Base-by-base conservation (phyloP, 1,284 basidiomycete genomes). In the Microbotryum saponariae region DNA sequence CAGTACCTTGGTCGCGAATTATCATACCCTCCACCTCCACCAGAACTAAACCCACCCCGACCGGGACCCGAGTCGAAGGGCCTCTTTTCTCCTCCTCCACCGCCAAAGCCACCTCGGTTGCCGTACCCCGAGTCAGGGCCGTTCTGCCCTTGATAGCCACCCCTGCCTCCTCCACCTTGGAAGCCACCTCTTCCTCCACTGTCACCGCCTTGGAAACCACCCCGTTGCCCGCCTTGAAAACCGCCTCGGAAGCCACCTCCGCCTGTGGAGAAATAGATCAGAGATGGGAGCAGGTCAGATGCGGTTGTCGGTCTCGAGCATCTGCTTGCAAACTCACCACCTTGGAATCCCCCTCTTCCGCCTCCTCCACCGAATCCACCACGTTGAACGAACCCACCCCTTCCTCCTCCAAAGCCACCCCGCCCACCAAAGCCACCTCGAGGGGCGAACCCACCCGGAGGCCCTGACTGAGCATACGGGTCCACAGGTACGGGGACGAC, bases 371-470 rank as follows among this genome's bases (percentile, higher is more conserved):
- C 82, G 71, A 76, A 3, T 74, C 78, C n/a, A 77, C 63, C 54
- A 73, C 77, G 2, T 73, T 75, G 45, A 71, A 63, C 60, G 18
- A 49, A 51, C 68, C 14, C 72, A 18, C 60, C 66, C 7, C 66
- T 63, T 29, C 54, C 58, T 18, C 67, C 63, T 10, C 63, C 66
- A 47, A 59, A 51, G 54, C 6, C 68, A 60, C 77, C 73, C 62
- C 76, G 78, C 68, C 79, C 79, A 56, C 82, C 82, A 71, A 76
- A 3, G 73, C 78, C 78, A 42, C 80, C 79, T 23, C 78, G 70
- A 59, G 71, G 68, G 10, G 73, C 71, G 44, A 68, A 73, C n/a
- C 77, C 74, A 23, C 74, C 73, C 49, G 74, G 31, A 62, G 69
- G 53, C 78, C 76, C 75, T 20, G 61, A 49, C 20, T 55, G 51